A percentile compares a stretch with the other conserved stretches of the same genome.
Conservation (phyloP, 495 filamentous ascomycete genomes). For the Podospora tetraspora region DNA sequence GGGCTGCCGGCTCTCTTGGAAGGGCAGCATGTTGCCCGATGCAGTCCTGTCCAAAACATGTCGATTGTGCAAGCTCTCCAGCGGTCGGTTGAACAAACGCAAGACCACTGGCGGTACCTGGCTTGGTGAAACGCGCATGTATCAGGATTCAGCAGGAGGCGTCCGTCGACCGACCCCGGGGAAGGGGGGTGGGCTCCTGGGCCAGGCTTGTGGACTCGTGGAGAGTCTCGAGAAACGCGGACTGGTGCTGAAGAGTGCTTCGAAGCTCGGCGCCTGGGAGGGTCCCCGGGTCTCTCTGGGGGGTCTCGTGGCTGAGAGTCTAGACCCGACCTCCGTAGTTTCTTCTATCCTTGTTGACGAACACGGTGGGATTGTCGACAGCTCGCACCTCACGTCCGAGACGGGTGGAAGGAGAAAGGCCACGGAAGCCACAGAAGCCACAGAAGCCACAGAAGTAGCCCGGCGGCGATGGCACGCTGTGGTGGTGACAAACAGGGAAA, state of each 20-base stretch:
- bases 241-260: not conserved
- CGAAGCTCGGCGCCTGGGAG: not conserved
- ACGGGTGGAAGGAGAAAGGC: not conserved
- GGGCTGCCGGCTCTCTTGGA: too few relatives aligned
- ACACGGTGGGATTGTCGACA: not conserved
- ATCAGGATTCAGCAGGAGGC: too few relatives aligned
- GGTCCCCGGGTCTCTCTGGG: not conserved
- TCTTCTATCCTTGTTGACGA: not conserved
- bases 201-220: too few relatives aligned
- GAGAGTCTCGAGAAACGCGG: too few relatives aligned
- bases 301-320: not conserved
- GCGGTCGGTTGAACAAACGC: not conserved
- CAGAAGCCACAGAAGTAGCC: not conserved
- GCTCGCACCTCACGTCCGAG: not conserved
- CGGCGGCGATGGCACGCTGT: not conserved
- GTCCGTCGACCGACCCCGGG: not conserved
- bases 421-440: not conserved
- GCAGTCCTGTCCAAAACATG: not conserved
- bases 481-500: not conserved
- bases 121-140: not conserved
- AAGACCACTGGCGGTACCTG: not conserved
- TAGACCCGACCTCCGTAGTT: not conserved
- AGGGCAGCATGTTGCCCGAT: not conserved
- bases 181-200: too few relatives aligned
- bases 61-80: not conserved